Evolutionary conservation across 495 filamentous ascomycete species (phyloP), one percentile per base, ranked within the genome.

Genomic region (Aspergillus ellipticus): DNA sequence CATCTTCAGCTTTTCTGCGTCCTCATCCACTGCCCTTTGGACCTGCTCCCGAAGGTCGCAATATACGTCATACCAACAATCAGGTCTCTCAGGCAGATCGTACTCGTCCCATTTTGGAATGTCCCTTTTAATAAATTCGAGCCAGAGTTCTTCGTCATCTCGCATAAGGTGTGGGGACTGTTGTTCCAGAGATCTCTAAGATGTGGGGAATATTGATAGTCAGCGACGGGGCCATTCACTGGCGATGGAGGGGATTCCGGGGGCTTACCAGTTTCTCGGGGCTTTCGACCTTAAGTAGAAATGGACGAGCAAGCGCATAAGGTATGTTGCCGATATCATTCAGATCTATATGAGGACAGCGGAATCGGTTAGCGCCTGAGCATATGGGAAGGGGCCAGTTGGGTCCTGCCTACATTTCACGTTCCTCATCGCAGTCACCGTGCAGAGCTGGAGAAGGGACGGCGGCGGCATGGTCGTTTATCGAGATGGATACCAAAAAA

Each of bases 21-120:
- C 79, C 45, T 74, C 66, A 16, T 79, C 72, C 9, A 81, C 68
- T 17, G 75, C 73, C 41, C 67, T 70, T 55, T 79, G 67, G 8
- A 73, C 71, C 45, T 77, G 70, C 35, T 69, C 66, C 15, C 59
- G 57, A 17, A 82, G 68, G 49, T 79, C 76, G 56, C 69, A 69
- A 66, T 92, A 90, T 9, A 88, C 66, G 37, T 85, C 80, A 54
- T 82, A 82, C 86, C 86, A 90, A 39, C 77, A 79, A 11, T 74
- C 68, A 0, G 82, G 74, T 50, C 84, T 70, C 43, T 76, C 71
- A 11, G 86, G 88, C 17, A 81, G 52, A 26, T 80, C 76, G 48
- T 77, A 77, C 60, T 82, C 63, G 7, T 83, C 66, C 79, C 82
- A 87, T 39, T 75, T 68, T 3, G 82, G 83, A 53, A 89, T 82